Evolutionary conservation across 257 asterid species (phyloP), one percentile per base, ranked within the genome.

Genomic region (Fraxinus americana): DNA sequence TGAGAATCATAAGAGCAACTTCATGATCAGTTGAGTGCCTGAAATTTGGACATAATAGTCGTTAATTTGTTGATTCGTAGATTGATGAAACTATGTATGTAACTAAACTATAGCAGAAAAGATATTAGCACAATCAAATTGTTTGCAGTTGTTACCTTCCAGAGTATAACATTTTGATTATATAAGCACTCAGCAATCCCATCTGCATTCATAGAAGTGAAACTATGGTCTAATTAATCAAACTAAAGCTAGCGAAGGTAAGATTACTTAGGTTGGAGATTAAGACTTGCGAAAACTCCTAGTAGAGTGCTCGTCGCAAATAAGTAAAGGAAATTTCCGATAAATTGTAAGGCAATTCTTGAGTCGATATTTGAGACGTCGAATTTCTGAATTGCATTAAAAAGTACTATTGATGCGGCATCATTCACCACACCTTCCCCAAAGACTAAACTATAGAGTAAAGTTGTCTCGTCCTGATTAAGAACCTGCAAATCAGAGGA

Each of bases 21-120:
- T 89, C 96, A 61, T 91, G 93, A 80, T 86, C 88, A 57, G 97
- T 87, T 48, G 97, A 90, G 81, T 93, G 90, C 90, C 97, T 93
- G 89, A 74, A 82, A 85, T 80, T 77, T 14, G 50, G 34, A 76
- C 70, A 54, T 67, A 38, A 68, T 74, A 17, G 71, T 32, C 9
- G 72, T 34, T 61, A 36, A 59, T 14, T 74, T 43, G n/a, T 48
- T 35, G n/a, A 73, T 1, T 17, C 21, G 29, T 17, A 59, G 17
- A 34, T 39, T 74, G 50, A 67, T 36, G 50, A 59, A 25, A 19
- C 36, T 32, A 48, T 57, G 23, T 36, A 63, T 41, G 72, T 66
- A 23, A 17, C 63, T 14, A 48, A 77, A 69, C 32, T 65, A 14
- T 34, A 23, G 74, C 39, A 69, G 43, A 73, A 23, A 25, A 75